phyloP scores from a whole-genome alignment of 768 basidiomycete species.

The Lentinula aciculospora region DNA sequence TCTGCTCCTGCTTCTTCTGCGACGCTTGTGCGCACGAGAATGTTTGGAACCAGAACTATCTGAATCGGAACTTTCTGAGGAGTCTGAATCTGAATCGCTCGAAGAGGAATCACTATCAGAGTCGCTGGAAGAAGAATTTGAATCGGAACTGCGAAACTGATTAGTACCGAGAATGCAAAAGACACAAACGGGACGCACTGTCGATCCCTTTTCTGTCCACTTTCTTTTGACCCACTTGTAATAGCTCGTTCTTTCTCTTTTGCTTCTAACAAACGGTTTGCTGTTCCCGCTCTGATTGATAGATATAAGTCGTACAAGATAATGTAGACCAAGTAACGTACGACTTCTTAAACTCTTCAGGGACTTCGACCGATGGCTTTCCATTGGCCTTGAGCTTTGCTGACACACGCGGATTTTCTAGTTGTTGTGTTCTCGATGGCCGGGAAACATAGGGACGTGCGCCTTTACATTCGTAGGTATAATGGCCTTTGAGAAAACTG shows the following conservation, averaged over 20 bases:
- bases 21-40: neutral
- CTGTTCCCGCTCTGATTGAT: slow-evolving; percentile 59
- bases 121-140: slow-evolving; percentile 18
- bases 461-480: slow-evolving; percentile 86
- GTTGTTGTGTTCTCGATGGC: slow-evolving; percentile 83
- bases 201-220: slow-evolving; percentile 29
- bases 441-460: slow-evolving; percentile 77
- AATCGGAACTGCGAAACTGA: slow-evolving; percentile 26
- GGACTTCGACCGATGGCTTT: slow-evolving; percentile 77
- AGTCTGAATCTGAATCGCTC: slow-evolving; percentile 32
- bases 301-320: neutral
- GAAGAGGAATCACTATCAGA: slow-evolving; percentile 34
- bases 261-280: slow-evolving; percentile 75
- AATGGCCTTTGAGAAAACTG: slow-evolving; percentile 55
- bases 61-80: slow-evolving; percentile 21
- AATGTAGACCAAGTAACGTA: slow-evolving; percentile 28
- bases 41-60: neutral
- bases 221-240: slow-evolving; percentile 28
- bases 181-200: slow-evolving; percentile 18
- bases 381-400: slow-evolving; percentile 66
- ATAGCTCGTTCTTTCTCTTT: slow-evolving; percentile 72
- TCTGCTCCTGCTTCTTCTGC: slow-evolving; percentile 9
- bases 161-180: neutral
- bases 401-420: slow-evolving; percentile 69
- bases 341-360: slow-evolving; percentile 88